Evolutionary conservation across 805 yeast species (phyloP).

Genomic region (Candida stauntonica): DNA sequence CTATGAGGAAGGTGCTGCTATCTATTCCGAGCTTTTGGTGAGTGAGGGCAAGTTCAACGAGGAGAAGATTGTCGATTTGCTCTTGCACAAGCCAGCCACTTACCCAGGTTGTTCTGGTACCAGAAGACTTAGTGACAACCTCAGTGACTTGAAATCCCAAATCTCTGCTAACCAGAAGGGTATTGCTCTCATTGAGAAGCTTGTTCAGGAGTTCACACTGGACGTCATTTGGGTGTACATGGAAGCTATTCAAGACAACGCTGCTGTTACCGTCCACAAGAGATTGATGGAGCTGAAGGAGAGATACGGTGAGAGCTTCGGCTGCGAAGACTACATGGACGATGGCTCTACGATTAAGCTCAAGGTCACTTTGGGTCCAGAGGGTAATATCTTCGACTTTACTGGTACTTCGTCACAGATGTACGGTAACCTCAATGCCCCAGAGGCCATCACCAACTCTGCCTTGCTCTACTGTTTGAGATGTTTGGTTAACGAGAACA

Average conservation of each 20-base stretch:
- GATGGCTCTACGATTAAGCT: slow-evolving; percentile 72
- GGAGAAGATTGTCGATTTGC: slow-evolving; percentile 53
- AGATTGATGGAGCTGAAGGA: slow-evolving; percentile 43
- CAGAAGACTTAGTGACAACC: slow-evolving; percentile 74
- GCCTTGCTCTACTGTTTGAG: slow-evolving; percentile 86
- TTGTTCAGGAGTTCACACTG: slow-evolving; percentile 60
- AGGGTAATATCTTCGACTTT: slow-evolving; percentile 73
- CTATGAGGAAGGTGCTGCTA: slow-evolving; percentile 89
- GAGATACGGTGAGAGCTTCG: slow-evolving; percentile 38
- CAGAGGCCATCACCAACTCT: slow-evolving; percentile 82
- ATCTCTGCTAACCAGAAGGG: slow-evolving; percentile 89
- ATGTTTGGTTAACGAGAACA: slow-evolving; percentile 55
- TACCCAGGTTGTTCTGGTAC: slow-evolving; percentile 89
- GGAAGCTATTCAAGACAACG: slow-evolving; percentile 78
- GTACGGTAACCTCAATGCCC: slow-evolving; percentile 89
- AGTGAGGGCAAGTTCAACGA: slow-evolving; percentile 71
- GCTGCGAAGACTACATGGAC: slow-evolving; percentile 67
- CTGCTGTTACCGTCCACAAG: slow-evolving; percentile 63
- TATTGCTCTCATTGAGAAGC: slow-evolving; percentile 53
- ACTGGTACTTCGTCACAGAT: slow-evolving; percentile 83
- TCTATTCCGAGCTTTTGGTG: slow-evolving; percentile 72
- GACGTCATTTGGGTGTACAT: slow-evolving; percentile 64
- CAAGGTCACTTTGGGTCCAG: slow-evolving; percentile 42
- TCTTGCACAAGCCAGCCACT: slow-evolving; percentile 71
- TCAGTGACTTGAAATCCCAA: slow-evolving; percentile 82